phyloP scores from a whole-genome alignment of 202 grass and related monocot species.

The Panicum hallii region DNA sequence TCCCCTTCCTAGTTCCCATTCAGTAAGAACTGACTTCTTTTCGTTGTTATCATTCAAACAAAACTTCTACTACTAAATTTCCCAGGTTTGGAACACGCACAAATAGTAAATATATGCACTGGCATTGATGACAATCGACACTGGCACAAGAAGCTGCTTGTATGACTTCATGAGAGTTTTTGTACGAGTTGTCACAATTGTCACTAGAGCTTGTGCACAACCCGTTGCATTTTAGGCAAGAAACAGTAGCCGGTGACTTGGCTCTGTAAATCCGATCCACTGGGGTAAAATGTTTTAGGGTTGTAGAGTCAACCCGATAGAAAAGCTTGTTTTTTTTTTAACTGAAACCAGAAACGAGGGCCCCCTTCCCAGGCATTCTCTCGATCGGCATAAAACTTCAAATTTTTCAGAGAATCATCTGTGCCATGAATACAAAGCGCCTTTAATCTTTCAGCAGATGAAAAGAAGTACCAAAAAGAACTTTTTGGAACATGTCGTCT shows the following conservation, averaged over 20 bases:
- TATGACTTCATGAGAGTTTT: not conserved
- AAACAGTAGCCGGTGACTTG: not conserved
- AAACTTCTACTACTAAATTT: no score
- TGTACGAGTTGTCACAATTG: not conserved
- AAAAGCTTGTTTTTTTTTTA: not conserved
- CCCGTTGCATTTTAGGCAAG: no score
- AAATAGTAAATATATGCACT: no score
- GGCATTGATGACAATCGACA: no score
- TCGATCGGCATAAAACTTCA: not conserved
- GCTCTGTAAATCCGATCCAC: not conserved
- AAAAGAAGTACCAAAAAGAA: not conserved
- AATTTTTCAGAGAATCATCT: not conserved
- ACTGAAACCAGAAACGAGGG: not conserved
- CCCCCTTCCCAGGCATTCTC: no score
- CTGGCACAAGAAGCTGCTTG: no score
- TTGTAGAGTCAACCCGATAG: not conserved
- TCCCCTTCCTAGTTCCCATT: not conserved
- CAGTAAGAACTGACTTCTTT: not conserved
- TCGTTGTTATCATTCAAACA: no score
- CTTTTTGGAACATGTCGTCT: not conserved
- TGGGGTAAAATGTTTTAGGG: not conserved
- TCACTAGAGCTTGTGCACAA: not conserved
- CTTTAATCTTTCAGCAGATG: not conserved
- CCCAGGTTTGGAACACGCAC: no score
- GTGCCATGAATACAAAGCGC: not conserved